Evolutionary conservation across 331 rosid genomes (phyloP), one percentile per base, ranked within the genome.

Genomic region (Cucumis variabilis): DNA sequence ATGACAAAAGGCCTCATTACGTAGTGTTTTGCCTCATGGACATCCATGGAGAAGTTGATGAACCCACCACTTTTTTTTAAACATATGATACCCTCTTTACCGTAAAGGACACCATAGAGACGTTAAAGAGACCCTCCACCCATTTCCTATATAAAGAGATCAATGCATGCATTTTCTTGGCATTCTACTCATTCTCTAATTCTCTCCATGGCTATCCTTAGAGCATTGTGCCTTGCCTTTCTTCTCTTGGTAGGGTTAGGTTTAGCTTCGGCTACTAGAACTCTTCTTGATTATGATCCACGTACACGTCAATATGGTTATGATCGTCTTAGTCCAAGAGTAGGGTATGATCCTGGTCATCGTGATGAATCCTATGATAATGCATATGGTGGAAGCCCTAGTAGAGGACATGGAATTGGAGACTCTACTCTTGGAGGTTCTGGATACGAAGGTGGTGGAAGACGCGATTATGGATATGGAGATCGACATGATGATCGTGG

Each of bases 191-290:
- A 44, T 44, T 44, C 48, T 44, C 48, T 44, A 8, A 44, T 44
- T 44, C 65, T 55, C 11, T 50, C 66, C 66, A 75, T 75, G 82
- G 60, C 82, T 44, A 44, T 44, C 30, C 1, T 10, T 11, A 75
- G 30, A 75, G 60, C 16, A 3, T 8, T 48, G 14, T 78, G 21
- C 66, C 16, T 90, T 73, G 37, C 75, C 87, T 66, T 74, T 89
- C 87, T 86, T 90, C 44, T 80, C 62, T 41, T 90, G 2, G 37
- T 93, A 14, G 84, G 92, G 83, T 66, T 93, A 2, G 92, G 93
- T 13, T 77, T 91, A 20, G 87, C 90, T 71, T 90, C 93, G 0
- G 89, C 98, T 1, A 86, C 96, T 25, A 88, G 96, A 89, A 84
- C 93, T 15, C 92, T 94, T 83, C 92, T 91, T 50, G 76, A 82